Evolutionary conservation across 495 filamentous ascomycete genomes (phyloP).

Genomic region (Thozetella sp.): DNA sequence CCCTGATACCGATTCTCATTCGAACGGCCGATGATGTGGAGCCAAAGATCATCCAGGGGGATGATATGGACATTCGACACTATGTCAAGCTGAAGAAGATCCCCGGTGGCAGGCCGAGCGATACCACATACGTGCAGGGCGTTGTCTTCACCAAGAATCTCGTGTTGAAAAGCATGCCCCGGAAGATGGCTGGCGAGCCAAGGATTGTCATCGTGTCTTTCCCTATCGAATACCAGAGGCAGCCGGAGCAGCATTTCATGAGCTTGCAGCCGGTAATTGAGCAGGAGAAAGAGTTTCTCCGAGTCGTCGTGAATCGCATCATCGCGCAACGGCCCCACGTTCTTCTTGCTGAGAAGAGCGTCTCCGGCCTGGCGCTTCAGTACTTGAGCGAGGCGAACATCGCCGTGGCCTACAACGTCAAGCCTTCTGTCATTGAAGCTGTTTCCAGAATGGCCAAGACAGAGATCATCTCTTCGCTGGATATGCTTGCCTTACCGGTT

Average conservation of each 20-base stretch:
- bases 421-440: constrained; percentile 90
- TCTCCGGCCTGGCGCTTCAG: constrained; percentile 87
- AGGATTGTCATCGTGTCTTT: constrained; percentile 93
- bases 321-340: constrained; percentile 80
- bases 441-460: constrained; percentile 91
- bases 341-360: constrained; percentile 84
- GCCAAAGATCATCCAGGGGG: constrained; percentile 83
- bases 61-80: constrained; percentile 98
- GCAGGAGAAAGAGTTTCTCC: constrained; percentile 93
- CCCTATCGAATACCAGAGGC: constrained; percentile 92
- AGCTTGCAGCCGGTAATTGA: constrained; percentile 95
- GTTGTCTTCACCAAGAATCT: constrained; percentile 97
- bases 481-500: constrained; percentile 86
- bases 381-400: constrained; percentile 87
- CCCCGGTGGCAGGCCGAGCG: constrained; percentile 82
- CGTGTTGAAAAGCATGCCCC: constrained; percentile 92
- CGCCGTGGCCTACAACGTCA: constrained; percentile 93
- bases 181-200: constrained; percentile 75
- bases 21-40: constrained; percentile 94
- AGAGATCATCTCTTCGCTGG: constrained; percentile 89
- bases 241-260: constrained; percentile 94
- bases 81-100: constrained; percentile 98
- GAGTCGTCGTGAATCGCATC: constrained; percentile 92
- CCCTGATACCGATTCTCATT: constrained; percentile 87
- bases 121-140: constrained; percentile 93